A percentile compares a stretch with the other conserved stretches of the same genome.
phyloP scores from a whole-genome alignment of 768 basidiomycete genomes.

The Polyporus arcularius region DNA sequence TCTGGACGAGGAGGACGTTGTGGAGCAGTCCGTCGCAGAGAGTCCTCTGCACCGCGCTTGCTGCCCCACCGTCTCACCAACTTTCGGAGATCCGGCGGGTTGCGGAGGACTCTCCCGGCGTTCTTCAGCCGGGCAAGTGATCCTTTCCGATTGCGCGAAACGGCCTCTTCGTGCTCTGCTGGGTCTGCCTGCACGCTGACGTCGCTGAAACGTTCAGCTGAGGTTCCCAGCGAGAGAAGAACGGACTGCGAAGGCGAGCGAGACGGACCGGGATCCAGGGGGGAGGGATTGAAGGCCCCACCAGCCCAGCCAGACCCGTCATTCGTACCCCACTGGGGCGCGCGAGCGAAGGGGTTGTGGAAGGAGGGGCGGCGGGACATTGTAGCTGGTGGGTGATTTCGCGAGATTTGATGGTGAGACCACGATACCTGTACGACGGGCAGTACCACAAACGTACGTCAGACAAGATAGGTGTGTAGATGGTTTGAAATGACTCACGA shows the following conservation, averaged over 20 bases:
- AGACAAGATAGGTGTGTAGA: no score
- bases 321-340: background rate
- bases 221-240: background rate
- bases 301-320: background rate
- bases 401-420: background rate
- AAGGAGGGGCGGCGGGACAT: slow-evolving; percentile 9
- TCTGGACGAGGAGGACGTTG: no score
- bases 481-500: background rate
- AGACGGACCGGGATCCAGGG: background rate
- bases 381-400: background rate
- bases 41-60: background rate
- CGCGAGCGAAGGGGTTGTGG: slow-evolving; percentile 5
- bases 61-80: background rate
- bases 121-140: background rate
- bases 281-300: background rate
- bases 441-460: no score
- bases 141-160: background rate
- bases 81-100: background rate
- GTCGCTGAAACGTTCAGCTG: background rate
- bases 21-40: no score
- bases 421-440: no score
- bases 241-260: background rate
- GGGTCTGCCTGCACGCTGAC: background rate
- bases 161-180: background rate
- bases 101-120: background rate